phyloP scores from a whole-genome alignment of 208 protist species.

The Trypanosoma conorhini region DNA sequence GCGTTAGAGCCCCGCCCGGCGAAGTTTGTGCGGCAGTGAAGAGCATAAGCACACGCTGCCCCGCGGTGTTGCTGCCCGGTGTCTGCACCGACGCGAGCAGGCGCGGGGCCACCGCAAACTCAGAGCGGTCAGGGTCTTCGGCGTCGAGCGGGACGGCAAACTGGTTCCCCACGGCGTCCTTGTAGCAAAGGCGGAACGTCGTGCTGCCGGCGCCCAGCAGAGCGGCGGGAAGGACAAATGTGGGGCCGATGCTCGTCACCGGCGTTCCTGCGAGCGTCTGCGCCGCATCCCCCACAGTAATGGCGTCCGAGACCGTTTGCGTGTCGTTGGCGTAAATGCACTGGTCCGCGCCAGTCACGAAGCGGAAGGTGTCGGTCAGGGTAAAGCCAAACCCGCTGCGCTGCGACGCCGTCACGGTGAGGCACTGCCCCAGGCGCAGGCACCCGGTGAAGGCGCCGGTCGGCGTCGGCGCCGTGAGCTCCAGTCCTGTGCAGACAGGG shows the following conservation, averaged over 20 bases:
- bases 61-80: conserved; percentile 43
- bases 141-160: conserved; percentile 74
- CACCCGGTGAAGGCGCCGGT: conserved; percentile 49
- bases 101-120: conserved; percentile 40
- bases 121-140: conserved; percentile 28
- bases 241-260: conserved; percentile 23
- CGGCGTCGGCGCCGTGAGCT: conserved; percentile 46
- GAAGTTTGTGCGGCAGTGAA: conserved; percentile 35
- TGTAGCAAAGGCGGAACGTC: conserved; percentile 78
- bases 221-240: conserved; percentile 42
- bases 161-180: conserved; percentile 70
- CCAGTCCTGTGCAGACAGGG: conserved; percentile 59
- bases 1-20: conserved; percentile 30
- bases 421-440: conserved; percentile 60
- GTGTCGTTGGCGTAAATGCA: conserved; percentile 49
- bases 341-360: conserved; percentile 46
- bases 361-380: conserved; percentile 43
- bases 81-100: conserved; percentile 38
- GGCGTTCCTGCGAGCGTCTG: conserved; percentile 42
- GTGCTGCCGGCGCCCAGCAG: conserved; percentile 60
- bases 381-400: conserved; percentile 26
- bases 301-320: conserved; percentile 30
- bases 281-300: conserved; percentile 49
- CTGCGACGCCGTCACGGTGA: conserved; percentile 44
- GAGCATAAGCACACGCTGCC: conserved; percentile 68